Conservation (phyloP, 2,329 filamentous ascomycete species). For the Penicillium paneum region DNA sequence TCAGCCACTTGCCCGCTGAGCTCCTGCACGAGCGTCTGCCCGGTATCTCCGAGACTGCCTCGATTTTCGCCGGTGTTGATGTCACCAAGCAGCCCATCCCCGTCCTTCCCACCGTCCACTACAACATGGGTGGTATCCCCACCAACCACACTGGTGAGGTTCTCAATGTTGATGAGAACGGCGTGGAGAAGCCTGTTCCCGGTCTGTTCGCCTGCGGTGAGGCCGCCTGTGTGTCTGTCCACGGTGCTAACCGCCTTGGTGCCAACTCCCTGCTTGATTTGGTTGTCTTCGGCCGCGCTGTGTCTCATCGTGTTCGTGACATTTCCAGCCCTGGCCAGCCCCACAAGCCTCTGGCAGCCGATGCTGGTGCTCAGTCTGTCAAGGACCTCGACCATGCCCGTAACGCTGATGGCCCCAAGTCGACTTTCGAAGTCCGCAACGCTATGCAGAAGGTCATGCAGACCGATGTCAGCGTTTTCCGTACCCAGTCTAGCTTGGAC, state of each 20-base stretch:
- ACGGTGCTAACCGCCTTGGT: slow-evolving; percentile 95
- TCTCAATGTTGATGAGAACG: slow-evolving; percentile 77
- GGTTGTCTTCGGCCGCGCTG: slow-evolving; percentile 95
- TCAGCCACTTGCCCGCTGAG: slow-evolving; percentile 89
- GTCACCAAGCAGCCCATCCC: slow-evolving; percentile 96
- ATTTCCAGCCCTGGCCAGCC: slow-evolving; percentile 81
- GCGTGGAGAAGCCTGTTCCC: slow-evolving; percentile 88
- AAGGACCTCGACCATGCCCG: slow-evolving; percentile 80
- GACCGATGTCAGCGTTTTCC: slow-evolving; percentile 93
- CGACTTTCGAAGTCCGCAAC: slow-evolving; percentile 80
- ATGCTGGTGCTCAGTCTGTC: slow-evolving; percentile 86
- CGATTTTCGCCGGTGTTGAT: slow-evolving; percentile 95
- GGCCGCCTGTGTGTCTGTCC: slow-evolving; percentile 94
- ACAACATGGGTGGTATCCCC: slow-evolving; percentile 99
- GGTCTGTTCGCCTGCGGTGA: slow-evolving; percentile 96
- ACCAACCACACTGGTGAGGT: slow-evolving; percentile 98
- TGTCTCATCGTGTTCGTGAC: slow-evolving; percentile 94
- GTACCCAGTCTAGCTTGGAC: slow-evolving; percentile 87
- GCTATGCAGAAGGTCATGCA: slow-evolving; percentile 99
- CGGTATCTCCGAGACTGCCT: slow-evolving; percentile 97
- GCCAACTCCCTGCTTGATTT: slow-evolving; percentile 98
- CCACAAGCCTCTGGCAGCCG: slow-evolving; percentile 74
- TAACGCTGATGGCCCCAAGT: slow-evolving; percentile 78
- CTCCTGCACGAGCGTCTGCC: slow-evolving; percentile 93
- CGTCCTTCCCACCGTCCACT: slow-evolving; percentile 94